A percentile compares a stretch with the other conserved stretches of the same genome.
phyloP scores from a whole-genome alignment of 2,329 filamentous ascomycete genomes.

The Penicillium brasilianum region DNA sequence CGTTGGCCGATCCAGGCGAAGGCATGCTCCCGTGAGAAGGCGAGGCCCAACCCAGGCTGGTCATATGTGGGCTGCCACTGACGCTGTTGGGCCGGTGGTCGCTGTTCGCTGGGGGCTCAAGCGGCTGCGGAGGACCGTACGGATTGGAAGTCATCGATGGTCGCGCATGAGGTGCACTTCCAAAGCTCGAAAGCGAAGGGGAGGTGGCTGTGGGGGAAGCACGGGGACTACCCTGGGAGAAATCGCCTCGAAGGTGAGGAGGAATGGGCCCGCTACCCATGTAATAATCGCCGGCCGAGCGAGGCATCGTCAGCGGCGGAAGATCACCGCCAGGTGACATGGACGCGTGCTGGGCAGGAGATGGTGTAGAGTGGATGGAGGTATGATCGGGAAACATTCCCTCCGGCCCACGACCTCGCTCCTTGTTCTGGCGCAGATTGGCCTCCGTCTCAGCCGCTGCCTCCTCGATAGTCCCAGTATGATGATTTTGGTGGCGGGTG shows the following conservation, averaged over 20 bases:
- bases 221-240: slow-evolving; percentile 71
- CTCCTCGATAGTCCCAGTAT: slow-evolving; percentile 93
- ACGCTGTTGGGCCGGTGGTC: slow-evolving; percentile 76
- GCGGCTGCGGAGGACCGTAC: slow-evolving; percentile 81
- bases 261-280: slow-evolving; percentile 80
- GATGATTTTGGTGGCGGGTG: slow-evolving; percentile 93
- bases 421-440: slow-evolving; percentile 67
- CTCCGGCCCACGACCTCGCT: slow-evolving; percentile 42
- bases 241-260: slow-evolving; percentile 77
- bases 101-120: slow-evolving; percentile 79
- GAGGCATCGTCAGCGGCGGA: slow-evolving; percentile 71
- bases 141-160: slow-evolving; percentile 83
- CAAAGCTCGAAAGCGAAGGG: slow-evolving; percentile 67
- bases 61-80: slow-evolving; percentile 86
- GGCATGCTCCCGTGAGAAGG: slow-evolving; percentile 75
- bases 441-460: slow-evolving; percentile 87
- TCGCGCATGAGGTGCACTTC: slow-evolving; percentile 54
- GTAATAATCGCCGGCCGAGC: slow-evolving; percentile 74
- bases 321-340: slow-evolving; percentile 80
- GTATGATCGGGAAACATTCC: slow-evolving; percentile 51
- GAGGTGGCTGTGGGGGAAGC: slow-evolving; percentile 67
- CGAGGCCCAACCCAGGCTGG: slow-evolving; percentile 81
- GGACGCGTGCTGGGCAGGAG: slow-evolving; percentile 79
- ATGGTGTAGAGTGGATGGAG: slow-evolving; percentile 69
- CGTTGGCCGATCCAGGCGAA: slow-evolving; percentile 70